A percentile compares a stretch with the other conserved stretches of the same genome.
These are phyloP conservation scores for Saxispiralis lemnorum DNA, from an alignment of 495 filamentous ascomycete genomes.

Conservation along the genomic window DNA sequence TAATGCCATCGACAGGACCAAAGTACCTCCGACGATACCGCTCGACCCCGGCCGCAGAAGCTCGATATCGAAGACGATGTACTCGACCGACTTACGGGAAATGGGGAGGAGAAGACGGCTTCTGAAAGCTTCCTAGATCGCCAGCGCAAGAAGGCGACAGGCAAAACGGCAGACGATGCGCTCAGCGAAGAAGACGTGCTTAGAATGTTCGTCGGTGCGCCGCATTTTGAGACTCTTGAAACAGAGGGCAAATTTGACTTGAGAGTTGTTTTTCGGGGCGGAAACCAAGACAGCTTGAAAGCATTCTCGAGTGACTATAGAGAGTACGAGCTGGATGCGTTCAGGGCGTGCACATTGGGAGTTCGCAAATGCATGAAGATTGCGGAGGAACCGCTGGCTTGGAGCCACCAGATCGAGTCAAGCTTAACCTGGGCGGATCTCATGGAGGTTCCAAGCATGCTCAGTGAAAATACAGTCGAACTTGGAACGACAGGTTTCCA, in stretches of 20 bases:
- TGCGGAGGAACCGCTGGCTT: background rate
- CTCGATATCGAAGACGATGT: constrained; percentile 14
- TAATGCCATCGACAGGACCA: no score
- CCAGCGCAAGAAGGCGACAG: constrained; percentile 5
- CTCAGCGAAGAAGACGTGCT: constrained; percentile 6
- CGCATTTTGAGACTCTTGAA: constrained; percentile 7
- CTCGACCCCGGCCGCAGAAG: background rate
- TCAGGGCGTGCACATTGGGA: constrained; percentile 4
- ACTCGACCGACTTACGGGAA: constrained; percentile 7
- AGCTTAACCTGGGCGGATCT: background rate
- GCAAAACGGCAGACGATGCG: no score
- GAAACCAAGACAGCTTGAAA: background rate
- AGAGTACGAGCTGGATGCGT: no score
- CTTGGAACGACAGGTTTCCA: constrained; percentile 59
- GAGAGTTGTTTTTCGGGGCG: constrained; percentile 7
- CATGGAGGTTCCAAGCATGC: constrained; percentile 50
- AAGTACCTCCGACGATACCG: background rate
- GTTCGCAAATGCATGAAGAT: background rate
- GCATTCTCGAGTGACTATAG: constrained; percentile 6
- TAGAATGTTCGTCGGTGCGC: constrained; percentile 12
- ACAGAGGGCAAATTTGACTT: background rate
- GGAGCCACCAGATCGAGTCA: background rate
- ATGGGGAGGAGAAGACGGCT: constrained; percentile 3
- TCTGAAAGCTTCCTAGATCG: constrained; percentile 3
- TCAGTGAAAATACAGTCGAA: constrained; percentile 54